Evolutionary conservation across 2,329 filamentous ascomycete species (phyloP).

Genomic region (Cladosporium sp.): DNA sequence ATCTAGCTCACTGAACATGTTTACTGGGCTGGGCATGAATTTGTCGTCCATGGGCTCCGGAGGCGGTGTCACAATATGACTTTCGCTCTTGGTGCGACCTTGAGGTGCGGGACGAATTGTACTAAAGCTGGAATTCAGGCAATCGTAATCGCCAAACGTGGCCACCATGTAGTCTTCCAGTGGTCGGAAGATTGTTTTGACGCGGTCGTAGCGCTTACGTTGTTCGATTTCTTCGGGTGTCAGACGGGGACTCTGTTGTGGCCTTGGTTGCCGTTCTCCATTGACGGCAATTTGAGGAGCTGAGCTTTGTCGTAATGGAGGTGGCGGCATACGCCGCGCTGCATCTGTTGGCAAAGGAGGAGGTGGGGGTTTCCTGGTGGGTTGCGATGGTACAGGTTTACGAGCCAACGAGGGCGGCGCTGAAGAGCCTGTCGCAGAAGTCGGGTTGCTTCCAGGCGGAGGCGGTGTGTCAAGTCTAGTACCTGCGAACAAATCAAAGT

Average conservation of each 20-base stretch:
- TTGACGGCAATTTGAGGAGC: constrained; percentile 17
- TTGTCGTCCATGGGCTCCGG: constrained; percentile 31
- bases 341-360: constrained; percentile 29
- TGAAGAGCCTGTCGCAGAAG: constrained; percentile 19
- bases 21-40: constrained; percentile 37
- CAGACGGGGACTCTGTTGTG: constrained; percentile 28
- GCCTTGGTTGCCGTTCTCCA: constrained; percentile 27
- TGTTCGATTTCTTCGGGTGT: constrained; percentile 31
- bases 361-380: constrained; percentile 36
- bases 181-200: constrained; percentile 67
- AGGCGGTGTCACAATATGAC: constrained; percentile 40
- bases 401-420: constrained; percentile 20
- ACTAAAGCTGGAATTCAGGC: constrained; percentile 75
- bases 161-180: constrained; percentile 75
- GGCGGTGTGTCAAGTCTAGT: constrained; percentile 29
- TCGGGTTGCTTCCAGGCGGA: background rate
- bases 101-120: constrained; percentile 47
- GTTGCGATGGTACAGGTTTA: constrained; percentile 31
- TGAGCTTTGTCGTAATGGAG: constrained; percentile 8
- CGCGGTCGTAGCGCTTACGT: constrained; percentile 36
- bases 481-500: constrained; percentile 30
- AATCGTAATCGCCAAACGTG: constrained; percentile 68
- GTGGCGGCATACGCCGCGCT: constrained; percentile 21
- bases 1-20: constrained; percentile 63
- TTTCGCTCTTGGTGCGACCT: constrained; percentile 47